phyloP scores from a whole-genome alignment of 176 grass and related monocot species.

The Juncus inflexus region DNA sequence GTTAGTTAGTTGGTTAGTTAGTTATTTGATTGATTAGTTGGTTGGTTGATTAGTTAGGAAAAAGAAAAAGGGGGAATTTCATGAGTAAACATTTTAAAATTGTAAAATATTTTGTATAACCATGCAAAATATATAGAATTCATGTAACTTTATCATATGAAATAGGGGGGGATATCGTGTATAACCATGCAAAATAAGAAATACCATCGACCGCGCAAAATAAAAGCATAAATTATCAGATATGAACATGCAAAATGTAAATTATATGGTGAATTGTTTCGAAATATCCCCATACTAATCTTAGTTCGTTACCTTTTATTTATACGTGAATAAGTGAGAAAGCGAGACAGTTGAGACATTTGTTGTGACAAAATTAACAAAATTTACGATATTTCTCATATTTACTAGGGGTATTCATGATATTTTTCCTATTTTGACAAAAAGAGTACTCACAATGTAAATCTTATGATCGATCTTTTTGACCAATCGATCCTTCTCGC shows the following conservation, averaged over 20 bases:
- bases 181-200: slow-evolving; percentile 2
- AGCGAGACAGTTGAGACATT: slow-evolving; percentile 19
- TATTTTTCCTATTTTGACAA: too few species aligned
- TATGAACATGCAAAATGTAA: not conserved
- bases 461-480: slow-evolving; percentile 82
- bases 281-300: too few species aligned
- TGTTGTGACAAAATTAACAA: slow-evolving; percentile 2
- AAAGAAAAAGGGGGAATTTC: too few species aligned
- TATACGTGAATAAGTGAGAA: not conserved
- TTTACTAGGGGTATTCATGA: too few species aligned
- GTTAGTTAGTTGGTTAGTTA: not conserved
- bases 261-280: not conserved
- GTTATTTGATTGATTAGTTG: not conserved
- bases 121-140: too few species aligned
- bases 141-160: too few species aligned
- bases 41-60: too few species aligned
- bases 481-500: slow-evolving; percentile 62
- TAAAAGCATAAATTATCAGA: not conserved
- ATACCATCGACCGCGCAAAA: slow-evolving; percentile 1
- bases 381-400: too few species aligned
- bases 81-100: too few species aligned
- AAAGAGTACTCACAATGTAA: slow-evolving; percentile 61
- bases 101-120: too few species aligned
- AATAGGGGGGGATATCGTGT: not conserved
- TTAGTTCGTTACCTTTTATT: too few species aligned